Base-by-base conservation (phyloP, 2,329 filamentous ascomycete species). In the Aspergillus versicolor region DNA sequence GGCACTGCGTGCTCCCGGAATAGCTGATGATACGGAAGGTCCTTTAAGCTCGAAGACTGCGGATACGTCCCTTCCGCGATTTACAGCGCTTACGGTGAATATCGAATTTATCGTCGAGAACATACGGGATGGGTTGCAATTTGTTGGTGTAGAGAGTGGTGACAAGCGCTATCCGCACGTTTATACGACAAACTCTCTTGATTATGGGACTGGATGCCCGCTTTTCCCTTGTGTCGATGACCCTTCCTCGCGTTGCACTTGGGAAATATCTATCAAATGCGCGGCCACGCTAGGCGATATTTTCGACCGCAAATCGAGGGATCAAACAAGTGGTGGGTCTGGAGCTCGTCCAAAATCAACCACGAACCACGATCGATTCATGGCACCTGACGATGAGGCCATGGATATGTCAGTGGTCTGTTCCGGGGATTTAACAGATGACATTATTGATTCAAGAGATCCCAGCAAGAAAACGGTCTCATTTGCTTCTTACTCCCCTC, bases 191-290 rank as follows among this genome's bases (percentile, higher is more conserved):
- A 92, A 93, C 68, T 89, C 88, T 2, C 79, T 88, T 42, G 88
- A 90, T 60, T 86, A 91, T 0, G 92, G 92, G 30, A 88, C 86
- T 17, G 88, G 91, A 1, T 93, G 88, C 46, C 92, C 88, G 65
- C 85, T 97, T 24, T 99, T 99, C 67, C 94, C 94, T 0, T 97
- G 94, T 71, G 82, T 97, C 52, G 94, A 99, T 70, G 90, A 96
- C 69, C 85, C 89, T 22, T 86, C 87, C 34, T 88, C 90, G 56
- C 84, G 91, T 55, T 93, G 88, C 68, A 87, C 88, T 11, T 99
- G 94, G 90, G 91, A 92, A 56, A 82, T 99, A 49, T 90, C 90
- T 2, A 88, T 99, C 68, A 91, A 88, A 57, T 93, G 88, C 65
- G 91, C 93, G 11, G 85, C 89, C 50, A 96, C 92, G 0, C 79